Evolutionary conservation across 768 basidiomycete species (phyloP).

Genomic region (Lactifluus subvellereus): DNA sequence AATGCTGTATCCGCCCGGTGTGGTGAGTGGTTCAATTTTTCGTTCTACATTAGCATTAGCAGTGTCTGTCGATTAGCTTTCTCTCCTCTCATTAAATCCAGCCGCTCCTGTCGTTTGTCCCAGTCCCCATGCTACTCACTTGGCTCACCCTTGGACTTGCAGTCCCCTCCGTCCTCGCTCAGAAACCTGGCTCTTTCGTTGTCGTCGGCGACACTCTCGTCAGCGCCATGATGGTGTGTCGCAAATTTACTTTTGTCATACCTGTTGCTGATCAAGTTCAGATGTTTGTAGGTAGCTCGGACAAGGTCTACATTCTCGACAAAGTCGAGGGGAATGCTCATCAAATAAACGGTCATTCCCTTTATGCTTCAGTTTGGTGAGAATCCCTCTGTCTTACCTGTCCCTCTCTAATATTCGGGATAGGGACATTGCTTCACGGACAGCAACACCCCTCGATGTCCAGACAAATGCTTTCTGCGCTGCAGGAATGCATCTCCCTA

Average conservation of each 20-base stretch:
- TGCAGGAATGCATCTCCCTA: constrained; percentile 76
- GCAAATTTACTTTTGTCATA: background rate
- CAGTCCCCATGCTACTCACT: constrained; percentile 30
- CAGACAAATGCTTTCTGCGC: constrained; percentile 73
- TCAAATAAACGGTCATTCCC: constrained; percentile 61
- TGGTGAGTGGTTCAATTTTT: too few species aligned
- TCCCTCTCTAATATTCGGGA: background rate
- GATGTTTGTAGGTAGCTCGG: constrained; percentile 76
- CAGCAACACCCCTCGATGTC: constrained; percentile 63
- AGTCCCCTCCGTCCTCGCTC: constrained; percentile 24
- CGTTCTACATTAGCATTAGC: too few species aligned
- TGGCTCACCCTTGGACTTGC: constrained; percentile 36
- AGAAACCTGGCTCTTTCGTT: constrained; percentile 29
- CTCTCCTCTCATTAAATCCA: too few species aligned
- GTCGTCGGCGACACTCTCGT: constrained; percentile 38
- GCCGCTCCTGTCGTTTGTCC: background rate
- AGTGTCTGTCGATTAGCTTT: too few species aligned
- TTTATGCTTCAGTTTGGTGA: constrained; percentile 68
- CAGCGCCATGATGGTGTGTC: constrained; percentile 50
- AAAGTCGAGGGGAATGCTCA: constrained; percentile 77
- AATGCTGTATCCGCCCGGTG: too few species aligned
- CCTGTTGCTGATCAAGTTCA: constrained; percentile 26
- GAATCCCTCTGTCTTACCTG: constrained; percentile 6
- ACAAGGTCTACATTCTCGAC: constrained; percentile 89
- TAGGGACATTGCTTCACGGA: constrained; percentile 59